phyloP scores from a whole-genome alignment of 177 flowering plant genomes.

The Telopea speciosissima region DNA sequence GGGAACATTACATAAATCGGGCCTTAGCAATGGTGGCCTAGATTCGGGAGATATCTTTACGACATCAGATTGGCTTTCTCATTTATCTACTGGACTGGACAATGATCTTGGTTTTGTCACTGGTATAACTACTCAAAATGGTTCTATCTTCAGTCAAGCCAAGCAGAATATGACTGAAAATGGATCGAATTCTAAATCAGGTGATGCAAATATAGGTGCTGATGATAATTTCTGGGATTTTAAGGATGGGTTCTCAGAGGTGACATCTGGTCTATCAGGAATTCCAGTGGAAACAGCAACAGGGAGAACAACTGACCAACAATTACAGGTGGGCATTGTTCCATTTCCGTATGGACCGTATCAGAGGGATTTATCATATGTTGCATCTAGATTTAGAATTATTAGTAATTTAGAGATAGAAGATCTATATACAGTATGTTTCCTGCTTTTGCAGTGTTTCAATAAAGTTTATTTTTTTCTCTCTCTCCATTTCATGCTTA shows the following conservation, averaged over 20 bases:
- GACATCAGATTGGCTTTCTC: conserved; percentile 20
- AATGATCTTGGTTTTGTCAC: conserved; percentile 23
- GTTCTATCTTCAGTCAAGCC: conserved; percentile 7
- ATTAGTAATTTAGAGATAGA: neutral
- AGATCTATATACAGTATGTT: neutral
- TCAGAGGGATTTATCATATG: neutral
- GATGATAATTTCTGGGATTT: conserved; percentile 34
- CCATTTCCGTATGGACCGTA: too few relatives aligned
- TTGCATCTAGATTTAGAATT: neutral
- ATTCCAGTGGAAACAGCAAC: conserved; percentile 7
- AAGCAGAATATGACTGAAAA: conserved; percentile 15
- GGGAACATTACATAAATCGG: conserved; percentile 14
- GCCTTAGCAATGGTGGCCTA: conserved; percentile 12
- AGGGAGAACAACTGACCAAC: neutral
- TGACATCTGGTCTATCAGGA: conserved; percentile 6
- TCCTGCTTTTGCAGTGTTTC: neutral
- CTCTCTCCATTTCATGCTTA: neutral
- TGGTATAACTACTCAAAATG: conserved; percentile 9
- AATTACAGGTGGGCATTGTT: conserved; percentile 1
- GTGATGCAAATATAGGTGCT: conserved; percentile 18
- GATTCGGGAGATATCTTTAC: conserved; percentile 17
- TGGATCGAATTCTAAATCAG: conserved; percentile 8
- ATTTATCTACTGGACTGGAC: conserved; percentile 13
- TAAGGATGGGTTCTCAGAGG: conserved; percentile 28
- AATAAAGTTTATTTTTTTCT: neutral